A percentile compares a stretch with the other conserved stretches of the same genome.
phyloP scores from a whole-genome alignment of 805 yeast species.

The Cyberlindnera mississippiensis region DNA sequence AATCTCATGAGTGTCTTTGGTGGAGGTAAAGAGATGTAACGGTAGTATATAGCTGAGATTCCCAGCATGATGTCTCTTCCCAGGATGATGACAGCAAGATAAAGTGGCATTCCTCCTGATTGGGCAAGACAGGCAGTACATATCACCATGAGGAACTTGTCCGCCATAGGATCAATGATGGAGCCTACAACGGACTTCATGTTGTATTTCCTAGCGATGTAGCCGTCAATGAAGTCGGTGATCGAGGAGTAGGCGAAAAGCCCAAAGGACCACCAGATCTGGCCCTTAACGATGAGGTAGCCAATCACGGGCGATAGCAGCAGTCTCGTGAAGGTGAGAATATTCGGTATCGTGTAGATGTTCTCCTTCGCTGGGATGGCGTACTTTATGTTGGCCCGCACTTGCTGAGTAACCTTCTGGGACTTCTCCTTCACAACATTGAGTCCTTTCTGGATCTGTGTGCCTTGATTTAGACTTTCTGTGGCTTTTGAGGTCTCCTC shows the following conservation, averaged over 20 bases:
- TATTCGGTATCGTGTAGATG: constrained; percentile 80
- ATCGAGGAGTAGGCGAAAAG: constrained; percentile 81
- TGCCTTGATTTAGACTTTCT: too few relatives aligned
- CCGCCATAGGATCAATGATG: constrained; percentile 93
- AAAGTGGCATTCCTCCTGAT: constrained; percentile 64
- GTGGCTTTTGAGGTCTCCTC: too few relatives aligned
- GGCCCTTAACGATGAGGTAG: constrained; percentile 61
- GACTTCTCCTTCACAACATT: constrained; percentile 14
- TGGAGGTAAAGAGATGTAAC: constrained; percentile 69
- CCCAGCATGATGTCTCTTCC: constrained; percentile 82
- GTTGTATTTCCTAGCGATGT: constrained; percentile 76
- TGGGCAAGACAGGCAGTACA: constrained; percentile 76
- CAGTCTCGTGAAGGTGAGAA: constrained; percentile 79
- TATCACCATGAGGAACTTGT: constrained; percentile 82
- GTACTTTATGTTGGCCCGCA: constrained; percentile 29
- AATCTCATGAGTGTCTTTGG: constrained; percentile 71
- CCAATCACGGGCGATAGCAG: constrained; percentile 83
- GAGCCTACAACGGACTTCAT: constrained; percentile 83
- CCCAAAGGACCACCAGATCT: constrained; percentile 60
- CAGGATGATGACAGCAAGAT: constrained; percentile 62
- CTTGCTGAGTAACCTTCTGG: constrained; percentile 27
- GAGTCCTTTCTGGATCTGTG: constrained; percentile 5
- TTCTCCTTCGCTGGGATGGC: constrained; percentile 45
- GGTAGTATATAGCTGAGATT: constrained; percentile 62
- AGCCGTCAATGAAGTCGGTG: constrained; percentile 92